Conservation (phyloP, 2,329 filamentous ascomycete genomes). For the Scedosporium boydii region DNA sequence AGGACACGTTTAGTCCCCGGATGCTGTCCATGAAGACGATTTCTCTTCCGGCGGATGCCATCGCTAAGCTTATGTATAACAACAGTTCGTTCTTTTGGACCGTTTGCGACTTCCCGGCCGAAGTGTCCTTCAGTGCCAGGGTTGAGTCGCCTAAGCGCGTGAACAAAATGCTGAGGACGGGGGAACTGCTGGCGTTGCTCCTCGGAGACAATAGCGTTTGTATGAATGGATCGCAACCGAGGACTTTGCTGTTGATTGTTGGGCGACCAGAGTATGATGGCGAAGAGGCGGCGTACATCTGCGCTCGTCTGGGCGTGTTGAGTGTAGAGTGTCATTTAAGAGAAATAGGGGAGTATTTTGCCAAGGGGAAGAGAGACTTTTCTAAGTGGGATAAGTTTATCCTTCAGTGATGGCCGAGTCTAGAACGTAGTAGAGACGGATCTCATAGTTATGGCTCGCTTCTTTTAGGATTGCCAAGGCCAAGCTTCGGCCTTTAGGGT, state of each 20-base stretch:
- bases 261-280: not conserved
- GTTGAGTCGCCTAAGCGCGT: not conserved
- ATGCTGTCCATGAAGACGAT: not conserved
- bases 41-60: not conserved
- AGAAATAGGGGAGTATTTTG: not conserved
- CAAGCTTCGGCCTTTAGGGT: too few relatives aligned
- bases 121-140: not conserved
- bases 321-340: not conserved
- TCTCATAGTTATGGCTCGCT: too few relatives aligned
- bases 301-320: not conserved
- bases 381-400: not conserved
- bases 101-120: not conserved
- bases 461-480: too few relatives aligned
- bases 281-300: not conserved
- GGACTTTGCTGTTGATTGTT: not conserved
- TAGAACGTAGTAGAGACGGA: too few relatives aligned
- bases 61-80: not conserved
- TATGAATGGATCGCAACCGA: not conserved
- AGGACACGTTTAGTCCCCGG: not conserved
- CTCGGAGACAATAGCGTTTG: not conserved
- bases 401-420: not conserved
- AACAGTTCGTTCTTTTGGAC: not conserved
- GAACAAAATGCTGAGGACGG: not conserved
- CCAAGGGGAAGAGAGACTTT: not conserved
- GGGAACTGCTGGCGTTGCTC: not conserved